Evolutionary conservation across 768 basidiomycete genomes (phyloP).

Genomic region (Bullera alba): DNA sequence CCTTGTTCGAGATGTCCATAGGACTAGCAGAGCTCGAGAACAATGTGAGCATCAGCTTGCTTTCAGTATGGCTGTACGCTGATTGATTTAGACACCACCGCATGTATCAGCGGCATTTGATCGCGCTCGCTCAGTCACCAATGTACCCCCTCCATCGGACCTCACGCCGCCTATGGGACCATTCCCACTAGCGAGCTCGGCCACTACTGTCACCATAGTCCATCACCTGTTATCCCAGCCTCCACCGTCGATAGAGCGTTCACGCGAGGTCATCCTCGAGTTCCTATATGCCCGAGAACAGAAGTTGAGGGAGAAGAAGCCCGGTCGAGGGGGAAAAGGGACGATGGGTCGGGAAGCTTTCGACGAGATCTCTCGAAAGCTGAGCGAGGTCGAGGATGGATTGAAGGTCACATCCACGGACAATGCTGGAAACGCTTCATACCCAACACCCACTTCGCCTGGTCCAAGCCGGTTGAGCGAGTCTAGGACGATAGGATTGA

Average conservation of each 20-base stretch:
- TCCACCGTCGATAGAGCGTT: conserved; percentile 35
- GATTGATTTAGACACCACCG: conserved; percentile 18
- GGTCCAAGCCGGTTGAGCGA: conserved; percentile 5
- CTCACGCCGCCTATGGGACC: conserved; percentile 39
- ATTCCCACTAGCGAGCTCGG: conserved; percentile 34
- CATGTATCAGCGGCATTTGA: conserved; percentile 31
- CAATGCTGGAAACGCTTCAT: conserved; percentile 1
- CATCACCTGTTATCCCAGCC: conserved; percentile 36
- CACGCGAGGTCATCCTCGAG: conserved; percentile 42
- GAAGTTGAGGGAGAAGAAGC: conserved; percentile 31
- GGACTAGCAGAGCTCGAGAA: conserved; percentile 41
- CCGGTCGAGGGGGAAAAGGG: conserved; percentile 39
- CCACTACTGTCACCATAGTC: conserved; percentile 29
- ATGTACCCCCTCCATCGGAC: conserved; percentile 41
- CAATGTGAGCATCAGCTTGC: conserved; percentile 18
- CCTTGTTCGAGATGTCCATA: conserved; percentile 41
- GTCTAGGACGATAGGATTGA: conserved; percentile 26
- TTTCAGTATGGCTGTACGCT: neutral
- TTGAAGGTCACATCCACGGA: too few species aligned
- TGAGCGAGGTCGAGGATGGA: conserved; percentile 35
- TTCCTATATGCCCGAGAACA: conserved; percentile 34
- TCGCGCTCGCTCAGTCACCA: conserved; percentile 33
- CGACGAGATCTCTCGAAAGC: conserved; percentile 28
- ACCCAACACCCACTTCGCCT: conserved; percentile 8
- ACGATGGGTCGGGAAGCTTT: conserved; percentile 33